phyloP scores from a whole-genome alignment of 257 asterid genomes.

The Solanum commersonii region DNA sequence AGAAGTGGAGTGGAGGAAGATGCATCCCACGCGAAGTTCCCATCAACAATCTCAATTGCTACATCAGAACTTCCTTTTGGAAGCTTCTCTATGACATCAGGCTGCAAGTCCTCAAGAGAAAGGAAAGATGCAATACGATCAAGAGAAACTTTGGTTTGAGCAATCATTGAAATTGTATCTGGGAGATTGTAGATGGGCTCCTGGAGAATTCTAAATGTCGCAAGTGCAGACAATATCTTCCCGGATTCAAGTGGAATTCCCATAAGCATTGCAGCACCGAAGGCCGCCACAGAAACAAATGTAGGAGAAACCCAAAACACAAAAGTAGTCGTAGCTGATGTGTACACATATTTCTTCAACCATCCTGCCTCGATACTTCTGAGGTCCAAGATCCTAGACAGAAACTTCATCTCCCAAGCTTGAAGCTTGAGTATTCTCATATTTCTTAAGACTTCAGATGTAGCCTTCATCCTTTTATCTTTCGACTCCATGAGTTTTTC shows the following conservation, averaged over 20 bases:
- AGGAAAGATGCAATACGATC: conserved; percentile 79
- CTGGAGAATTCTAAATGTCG: conserved; percentile 85
- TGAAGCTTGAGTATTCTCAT: conserved; percentile 94
- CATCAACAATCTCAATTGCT: conserved; percentile 56
- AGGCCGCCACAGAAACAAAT: conserved; percentile 59
- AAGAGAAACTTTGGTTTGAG: conserved; percentile 90
- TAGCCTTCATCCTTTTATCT: conserved; percentile 80
- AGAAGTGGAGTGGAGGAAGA: conserved; percentile 43
- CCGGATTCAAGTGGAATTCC: conserved; percentile 85
- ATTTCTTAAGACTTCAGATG: conserved; percentile 83
- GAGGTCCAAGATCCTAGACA: conserved; percentile 46
- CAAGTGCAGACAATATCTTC: conserved; percentile 77
- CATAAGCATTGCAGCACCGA: conserved; percentile 66
- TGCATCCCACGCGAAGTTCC: conserved; percentile 65
- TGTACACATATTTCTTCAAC: conserved; percentile 55
- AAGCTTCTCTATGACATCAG: conserved; percentile 50
- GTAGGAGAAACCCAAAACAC: conserved; percentile 81
- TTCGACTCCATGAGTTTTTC: conserved; percentile 66
- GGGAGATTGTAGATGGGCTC: conserved; percentile 77
- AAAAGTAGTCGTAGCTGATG: conserved; percentile 38
- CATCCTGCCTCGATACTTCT: conserved; percentile 59
- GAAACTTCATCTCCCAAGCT: conserved; percentile 87
- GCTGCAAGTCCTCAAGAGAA: conserved; percentile 63
- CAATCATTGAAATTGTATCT: conserved; percentile 67
- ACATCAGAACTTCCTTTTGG: conserved; percentile 31